Evolutionary conservation across 2,329 filamentous ascomycete species (phyloP), one percentile per base, ranked within the genome.

Genomic region (Cytospora chrysosperma): DNA sequence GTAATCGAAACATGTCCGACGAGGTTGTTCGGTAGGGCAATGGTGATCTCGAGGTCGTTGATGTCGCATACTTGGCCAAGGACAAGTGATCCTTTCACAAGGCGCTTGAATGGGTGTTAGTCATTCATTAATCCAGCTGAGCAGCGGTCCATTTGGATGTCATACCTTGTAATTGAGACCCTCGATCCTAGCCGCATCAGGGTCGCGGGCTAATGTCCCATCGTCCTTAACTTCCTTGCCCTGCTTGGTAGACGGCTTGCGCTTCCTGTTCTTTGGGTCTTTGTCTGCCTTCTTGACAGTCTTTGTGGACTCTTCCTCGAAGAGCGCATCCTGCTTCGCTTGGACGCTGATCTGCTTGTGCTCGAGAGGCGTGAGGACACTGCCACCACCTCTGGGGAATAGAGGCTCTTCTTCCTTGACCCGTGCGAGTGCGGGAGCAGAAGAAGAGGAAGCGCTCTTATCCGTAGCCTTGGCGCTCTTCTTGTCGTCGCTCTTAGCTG

Each of bases 341-440:
- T 98, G 90, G 64, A 96, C 89, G 71, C 95, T 90, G 67, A 99
- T 98, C 77, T 98, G 92, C 79, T 97, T 97, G 74, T 96, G 91
- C 75, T 99, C 95, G 58, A 99, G 81, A 24, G 95, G 93, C 2
- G 95, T 97, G 73, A 99, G 80, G 59, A 97, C 83, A 73, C 92
- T 96, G 59, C 88, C 94, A 51, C 95, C 96, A 62, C 95, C 95
- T 82, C 95, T 87, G 69, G 95, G 94, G 72, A 99, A 99, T 52
- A 94, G 83, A 37, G 88, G 88, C 73, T 97, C 95, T 69, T 98
- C 95, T 68, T 95, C 89, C 74, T 83, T 87, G 57, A 85, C 73
- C 13, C 79, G 72, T 43, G 82, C 81, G 61, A 84, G 73, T 9
- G 63, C 50, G 3, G 59, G 56, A 27, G 59, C 59, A 47, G 65